Percentiles rank a stretch among this genome's conserved stretches.
Conservation (phyloP, 768 basidiomycete species). For the Tephrocybe sp. region DNA sequence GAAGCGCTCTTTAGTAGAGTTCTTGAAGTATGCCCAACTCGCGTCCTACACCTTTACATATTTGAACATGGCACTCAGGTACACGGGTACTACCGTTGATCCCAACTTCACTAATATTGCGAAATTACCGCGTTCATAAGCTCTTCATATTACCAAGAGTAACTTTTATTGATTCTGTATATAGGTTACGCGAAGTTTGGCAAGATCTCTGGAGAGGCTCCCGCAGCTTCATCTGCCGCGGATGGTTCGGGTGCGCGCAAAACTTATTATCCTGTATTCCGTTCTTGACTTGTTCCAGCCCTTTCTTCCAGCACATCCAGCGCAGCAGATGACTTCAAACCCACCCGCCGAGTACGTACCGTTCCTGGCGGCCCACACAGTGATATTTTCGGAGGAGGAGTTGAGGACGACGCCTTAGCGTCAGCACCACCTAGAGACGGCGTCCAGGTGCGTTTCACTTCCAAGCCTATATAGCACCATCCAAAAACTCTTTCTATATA, state of each 20-base stretch:
- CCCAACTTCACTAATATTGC: slow-evolving; percentile 72
- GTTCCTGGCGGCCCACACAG: slow-evolving; percentile 52
- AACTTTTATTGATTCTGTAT: background rate
- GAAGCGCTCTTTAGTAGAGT: slow-evolving; percentile 74
- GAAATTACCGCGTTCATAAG: slow-evolving; percentile 68
- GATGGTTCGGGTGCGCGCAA: slow-evolving; percentile 2
- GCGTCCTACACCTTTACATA: background rate
- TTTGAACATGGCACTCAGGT: slow-evolving; percentile 39
- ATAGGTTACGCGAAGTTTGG: slow-evolving; percentile 75
- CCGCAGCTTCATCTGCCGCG: slow-evolving; percentile 4
- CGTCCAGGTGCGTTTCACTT: slow-evolving; percentile 6
- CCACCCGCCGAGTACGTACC: slow-evolving; percentile 57
- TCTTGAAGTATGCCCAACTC: slow-evolving; percentile 57
- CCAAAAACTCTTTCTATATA: too few species aligned
- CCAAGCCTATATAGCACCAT: too few species aligned
- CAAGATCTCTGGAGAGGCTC: slow-evolving; percentile 36
- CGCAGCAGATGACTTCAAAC: slow-evolving; percentile 40
- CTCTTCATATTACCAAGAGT: background rate
- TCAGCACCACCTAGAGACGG: slow-evolving; percentile 46
- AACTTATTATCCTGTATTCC: background rate
- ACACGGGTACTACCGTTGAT: slow-evolving; percentile 74
- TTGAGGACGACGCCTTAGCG: slow-evolving; percentile 58
- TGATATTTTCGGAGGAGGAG: slow-evolving; percentile 48
- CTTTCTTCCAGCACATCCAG: slow-evolving; percentile 12
- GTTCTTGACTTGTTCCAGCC: slow-evolving; percentile 8